Evolutionary conservation across 2,329 filamentous ascomycete species (phyloP).

Genomic region (Ceratocystiopsis minuta): DNA sequence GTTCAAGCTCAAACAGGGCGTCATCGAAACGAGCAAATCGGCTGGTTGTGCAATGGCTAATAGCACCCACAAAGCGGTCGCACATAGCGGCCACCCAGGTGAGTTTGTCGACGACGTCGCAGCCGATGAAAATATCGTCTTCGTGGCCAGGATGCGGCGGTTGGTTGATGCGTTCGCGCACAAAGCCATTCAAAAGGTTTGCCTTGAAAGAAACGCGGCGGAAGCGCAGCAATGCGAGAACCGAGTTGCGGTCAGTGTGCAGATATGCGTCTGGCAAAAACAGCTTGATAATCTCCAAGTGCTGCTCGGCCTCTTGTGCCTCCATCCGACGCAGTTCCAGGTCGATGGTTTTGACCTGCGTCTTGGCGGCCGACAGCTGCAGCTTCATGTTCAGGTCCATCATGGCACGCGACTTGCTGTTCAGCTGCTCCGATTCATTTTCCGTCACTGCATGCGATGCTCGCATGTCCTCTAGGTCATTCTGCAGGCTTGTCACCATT

Average conservation of each 20-base stretch:
- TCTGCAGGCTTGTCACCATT: conserved; percentile 69
- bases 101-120: conserved; percentile 70
- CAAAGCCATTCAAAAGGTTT: conserved; percentile 54
- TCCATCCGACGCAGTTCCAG: conserved; percentile 74
- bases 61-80: conserved; percentile 64
- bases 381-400: conserved; percentile 93
- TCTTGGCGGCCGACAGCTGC: conserved; percentile 75
- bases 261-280: conserved; percentile 71
- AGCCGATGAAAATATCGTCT: conserved; percentile 63
- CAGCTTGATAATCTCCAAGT: conserved; percentile 72
- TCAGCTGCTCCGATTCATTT: conserved; percentile 79
- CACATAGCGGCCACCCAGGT: conserved; percentile 72
- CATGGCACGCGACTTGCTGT: conserved; percentile 76
- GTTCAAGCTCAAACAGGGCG: conserved; percentile 72
- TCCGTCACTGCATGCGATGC: conserved; percentile 86
- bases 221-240: conserved; percentile 77
- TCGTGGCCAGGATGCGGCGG: conserved; percentile 49
- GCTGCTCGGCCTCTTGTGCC: conserved; percentile 73
- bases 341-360: conserved; percentile 87
- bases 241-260: conserved; percentile 61
- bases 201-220: conserved; percentile 81
- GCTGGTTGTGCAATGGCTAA: conserved; percentile 58
- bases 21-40: conserved; percentile 65
- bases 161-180: conserved; percentile 54
- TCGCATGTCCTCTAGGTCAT: conserved; percentile 77